A percentile compares a stretch with the other conserved stretches of the same genome.
Conservation (phyloP, 192 early-diverging fungal genomes). For the Coemansia reversa region DNA sequence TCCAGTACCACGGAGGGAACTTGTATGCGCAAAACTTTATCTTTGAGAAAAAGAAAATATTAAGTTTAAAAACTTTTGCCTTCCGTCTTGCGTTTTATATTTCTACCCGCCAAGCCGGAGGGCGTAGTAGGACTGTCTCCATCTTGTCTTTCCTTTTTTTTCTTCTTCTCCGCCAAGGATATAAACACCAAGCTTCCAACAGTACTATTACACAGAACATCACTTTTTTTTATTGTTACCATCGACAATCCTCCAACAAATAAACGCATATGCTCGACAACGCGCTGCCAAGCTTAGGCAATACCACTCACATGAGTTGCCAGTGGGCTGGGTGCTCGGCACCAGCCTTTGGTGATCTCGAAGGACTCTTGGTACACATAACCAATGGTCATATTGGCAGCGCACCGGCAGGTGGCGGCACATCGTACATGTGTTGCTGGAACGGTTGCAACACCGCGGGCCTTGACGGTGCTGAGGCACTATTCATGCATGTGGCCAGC, state of each 20-base stretch:
- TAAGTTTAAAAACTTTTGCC: too few species aligned
- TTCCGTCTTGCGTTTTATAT: too few species aligned
- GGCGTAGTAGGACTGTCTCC: too few species aligned
- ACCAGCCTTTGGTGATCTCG: slow-evolving; percentile 65
- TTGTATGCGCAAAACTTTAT: too few species aligned
- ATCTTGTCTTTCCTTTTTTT: too few species aligned
- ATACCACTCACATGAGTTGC: slow-evolving; percentile 28
- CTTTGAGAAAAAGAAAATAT: too few species aligned
- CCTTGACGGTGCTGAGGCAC: slow-evolving; percentile 9
- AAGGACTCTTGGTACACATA: slow-evolving; percentile 81
- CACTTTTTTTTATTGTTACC: too few species aligned
- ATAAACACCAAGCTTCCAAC: too few species aligned
- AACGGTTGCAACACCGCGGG: slow-evolving; percentile 8
- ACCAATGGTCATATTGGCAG: slow-evolving; percentile 73
- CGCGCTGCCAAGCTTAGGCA: slow-evolving; percentile 6
- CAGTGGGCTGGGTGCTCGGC: slow-evolving; percentile 31
- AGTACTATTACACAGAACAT: too few species aligned
- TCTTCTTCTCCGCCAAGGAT: too few species aligned
- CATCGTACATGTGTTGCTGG: slow-evolving; percentile 6
- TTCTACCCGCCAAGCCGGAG: too few species aligned
- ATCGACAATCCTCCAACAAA: not conserved
- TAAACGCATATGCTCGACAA: not conserved
- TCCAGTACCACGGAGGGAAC: too few species aligned
- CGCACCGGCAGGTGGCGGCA: not conserved
- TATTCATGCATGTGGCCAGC: slow-evolving; percentile 18